Evolutionary conservation across 768 basidiomycete species (phyloP).

Genomic region (Termitomyces sp.): DNA sequence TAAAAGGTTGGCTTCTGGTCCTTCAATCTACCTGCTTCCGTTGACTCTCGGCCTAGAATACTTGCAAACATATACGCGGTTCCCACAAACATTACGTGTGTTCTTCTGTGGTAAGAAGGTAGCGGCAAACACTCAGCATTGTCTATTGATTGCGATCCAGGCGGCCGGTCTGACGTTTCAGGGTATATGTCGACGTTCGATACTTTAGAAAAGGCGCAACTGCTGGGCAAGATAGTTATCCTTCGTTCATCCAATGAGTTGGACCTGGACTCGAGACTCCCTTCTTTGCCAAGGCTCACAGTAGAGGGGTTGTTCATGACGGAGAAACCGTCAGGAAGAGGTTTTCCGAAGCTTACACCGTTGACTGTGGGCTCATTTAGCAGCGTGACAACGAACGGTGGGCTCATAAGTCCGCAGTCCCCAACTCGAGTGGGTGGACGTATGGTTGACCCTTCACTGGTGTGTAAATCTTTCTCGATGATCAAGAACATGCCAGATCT

Average conservation of each 20-base stretch:
- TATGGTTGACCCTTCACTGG: constrained; percentile 60
- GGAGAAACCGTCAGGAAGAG: constrained; percentile 27
- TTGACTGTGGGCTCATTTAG: constrained; percentile 39
- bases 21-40: background rate
- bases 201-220: constrained; percentile 51
- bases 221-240: constrained; percentile 61
- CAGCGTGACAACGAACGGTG: constrained; percentile 46
- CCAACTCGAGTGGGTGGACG: constrained; percentile 40
- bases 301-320: constrained; percentile 46
- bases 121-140: background rate
- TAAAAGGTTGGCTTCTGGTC: constrained; percentile 46
- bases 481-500: background rate
- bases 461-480: constrained; percentile 22
- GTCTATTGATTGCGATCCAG: constrained; percentile 24
- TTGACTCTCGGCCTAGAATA: constrained; percentile 42
- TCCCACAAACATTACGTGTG: constrained; percentile 69
- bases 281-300: constrained; percentile 46
- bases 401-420: constrained; percentile 65
- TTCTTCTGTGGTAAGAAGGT: constrained; percentile 61
- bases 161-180: constrained; percentile 41
- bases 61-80: constrained; percentile 61
- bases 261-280: constrained; percentile 37
- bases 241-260: constrained; percentile 43
- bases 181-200: constrained; percentile 53
- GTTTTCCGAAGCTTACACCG: constrained; percentile 38